Base-by-base conservation (phyloP, 2,329 filamentous ascomycete species). In the Trichoderma sp. region DNA sequence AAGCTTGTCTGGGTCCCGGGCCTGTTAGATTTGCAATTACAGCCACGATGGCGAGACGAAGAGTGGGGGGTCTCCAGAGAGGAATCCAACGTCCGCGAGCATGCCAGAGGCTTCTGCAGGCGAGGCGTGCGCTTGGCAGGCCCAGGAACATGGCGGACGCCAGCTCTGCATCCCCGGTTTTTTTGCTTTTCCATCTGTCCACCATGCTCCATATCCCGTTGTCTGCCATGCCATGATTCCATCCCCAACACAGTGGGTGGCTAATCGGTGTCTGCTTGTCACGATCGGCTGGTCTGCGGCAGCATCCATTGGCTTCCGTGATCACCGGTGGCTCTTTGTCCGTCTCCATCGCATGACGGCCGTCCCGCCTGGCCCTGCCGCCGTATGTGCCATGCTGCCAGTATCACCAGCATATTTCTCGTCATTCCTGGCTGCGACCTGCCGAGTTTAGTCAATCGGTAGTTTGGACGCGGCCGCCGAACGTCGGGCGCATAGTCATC, bases 11-110 rank as follows among this genome's bases (percentile, higher is more conserved):
- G 60, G 56, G 43, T 59, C 60, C 43, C 37, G 61, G 60, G 59
- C 68, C 68, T 59, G 59, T 68, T 54, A 68, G 59, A 68, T 58
- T 68, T 61, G 67, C 67, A 68, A 68, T 64, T 58, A 64, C 59
- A 68, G 58, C 67, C 68, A 69, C 68, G 60, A 69, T 69, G 68
- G 60, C 60, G 68, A 65, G 54, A 69, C 24, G 55, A 55, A 58
- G 54, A 43, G 68, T 69, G 52, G 68, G 61, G 68, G 68, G 68
- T 60, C 56, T 28, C 54, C 68, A 32, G 56, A 34, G 55, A 63
- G 68, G 68, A 63, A 66, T 66, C 60, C 54, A 59, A 60, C 61
- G 55, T 63, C 56, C 43, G 30, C 52, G 32, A 39, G 60, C 68
- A 69, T 69, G 46, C 68, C 68, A 65, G 28, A 65, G 60, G 37